Conservation (phyloP, 148 eudicot species). For the Diospyros lotus region DNA sequence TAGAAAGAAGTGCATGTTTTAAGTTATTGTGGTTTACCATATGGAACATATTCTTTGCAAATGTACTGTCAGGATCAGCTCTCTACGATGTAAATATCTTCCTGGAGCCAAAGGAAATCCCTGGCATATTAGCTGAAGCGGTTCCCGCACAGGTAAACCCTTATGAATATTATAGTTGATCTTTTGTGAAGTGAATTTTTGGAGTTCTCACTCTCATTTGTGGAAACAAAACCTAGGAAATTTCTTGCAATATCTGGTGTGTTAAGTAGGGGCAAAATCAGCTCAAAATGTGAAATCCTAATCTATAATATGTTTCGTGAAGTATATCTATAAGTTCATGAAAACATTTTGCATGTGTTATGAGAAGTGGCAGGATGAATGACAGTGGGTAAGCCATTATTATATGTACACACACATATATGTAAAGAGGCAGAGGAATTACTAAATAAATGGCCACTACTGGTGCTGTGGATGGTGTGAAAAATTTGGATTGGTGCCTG, state of each 20-base stretch:
- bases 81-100: conserved; percentile 43
- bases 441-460: too few species aligned
- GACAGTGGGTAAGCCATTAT: too few species aligned
- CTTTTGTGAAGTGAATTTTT: neutral
- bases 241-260: neutral
- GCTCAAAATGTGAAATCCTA: too few species aligned
- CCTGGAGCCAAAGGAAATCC: conserved; percentile 66
- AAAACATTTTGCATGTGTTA: too few species aligned
- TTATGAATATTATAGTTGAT: neutral
- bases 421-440: too few species aligned
- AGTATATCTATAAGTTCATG: too few species aligned
- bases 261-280: neutral
- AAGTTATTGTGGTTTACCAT: conserved; percentile 67
- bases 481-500: too few species aligned
- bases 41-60: conserved; percentile 88
- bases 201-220: neutral
- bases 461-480: too few species aligned
- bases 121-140: conserved; percentile 56
- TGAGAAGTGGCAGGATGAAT: too few species aligned
- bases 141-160: conserved; percentile 75
- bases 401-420: too few species aligned
- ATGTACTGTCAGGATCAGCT: conserved; percentile 75
- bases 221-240: neutral
- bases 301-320: neutral
- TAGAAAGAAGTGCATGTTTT: conserved; percentile 72